Conservation (phyloP, 306 rosid species). For the Trifolium pratense region DNA sequence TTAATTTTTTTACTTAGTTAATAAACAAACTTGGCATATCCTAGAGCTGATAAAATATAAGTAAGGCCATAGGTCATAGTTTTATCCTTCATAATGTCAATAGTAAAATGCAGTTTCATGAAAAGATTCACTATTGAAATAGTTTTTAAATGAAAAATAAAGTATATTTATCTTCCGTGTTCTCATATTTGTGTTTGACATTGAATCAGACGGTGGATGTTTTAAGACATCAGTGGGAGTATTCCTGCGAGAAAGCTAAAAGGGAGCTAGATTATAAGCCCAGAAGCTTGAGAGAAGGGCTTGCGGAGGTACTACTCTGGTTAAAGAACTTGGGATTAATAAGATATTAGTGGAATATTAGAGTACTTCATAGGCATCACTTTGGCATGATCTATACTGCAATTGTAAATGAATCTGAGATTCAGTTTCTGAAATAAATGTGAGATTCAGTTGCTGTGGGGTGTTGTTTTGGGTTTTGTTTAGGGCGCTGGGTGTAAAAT, state of each 20-base stretch:
- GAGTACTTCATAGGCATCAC: neutral
- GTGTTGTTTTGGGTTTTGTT: no score
- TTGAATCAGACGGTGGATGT: constrained; percentile 71
- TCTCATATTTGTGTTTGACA: constrained; percentile 34
- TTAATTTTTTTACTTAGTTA: no score
- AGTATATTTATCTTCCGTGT: neutral
- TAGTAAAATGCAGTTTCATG: neutral
- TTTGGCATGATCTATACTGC: neutral
- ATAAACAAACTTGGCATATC: neutral
- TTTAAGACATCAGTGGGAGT: constrained; percentile 81
- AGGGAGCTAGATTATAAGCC: constrained; percentile 58
- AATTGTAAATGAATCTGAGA: neutral
- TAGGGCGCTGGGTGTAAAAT: no score
- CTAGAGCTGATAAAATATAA: neutral
- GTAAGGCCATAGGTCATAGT: neutral
- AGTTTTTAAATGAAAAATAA: neutral
- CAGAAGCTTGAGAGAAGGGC: constrained; percentile 79
- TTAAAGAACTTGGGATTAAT: constrained; percentile 68
- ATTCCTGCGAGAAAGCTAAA: constrained; percentile 55
- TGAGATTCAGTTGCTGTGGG: no score
- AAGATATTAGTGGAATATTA: constrained; percentile 46
- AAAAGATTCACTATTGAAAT: neutral
- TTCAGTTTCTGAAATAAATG: no score
- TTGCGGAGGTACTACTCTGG: constrained; percentile 78
- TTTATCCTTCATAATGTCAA: neutral